Evolutionary conservation across 768 basidiomycete genomes (phyloP).

Genomic region (Macrolepiota albuminosa): DNA sequence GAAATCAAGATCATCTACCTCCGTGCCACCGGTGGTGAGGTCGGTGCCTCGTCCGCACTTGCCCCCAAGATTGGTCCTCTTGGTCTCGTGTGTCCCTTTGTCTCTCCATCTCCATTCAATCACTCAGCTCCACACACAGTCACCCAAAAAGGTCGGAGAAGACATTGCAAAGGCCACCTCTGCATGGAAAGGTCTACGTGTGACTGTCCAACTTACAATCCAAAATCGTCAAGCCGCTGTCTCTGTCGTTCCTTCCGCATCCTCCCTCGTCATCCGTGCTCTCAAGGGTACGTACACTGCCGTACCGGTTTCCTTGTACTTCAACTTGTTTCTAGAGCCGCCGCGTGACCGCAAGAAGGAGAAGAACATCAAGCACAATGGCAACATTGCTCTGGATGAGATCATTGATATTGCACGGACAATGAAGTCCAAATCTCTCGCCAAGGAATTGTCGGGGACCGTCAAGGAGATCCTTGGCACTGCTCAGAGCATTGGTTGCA

Average conservation of each 20-base stretch:
- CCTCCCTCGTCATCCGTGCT: conserved; percentile 94
- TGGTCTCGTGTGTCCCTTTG: conserved; percentile 73
- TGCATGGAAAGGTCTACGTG: conserved; percentile 99
- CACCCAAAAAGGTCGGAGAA: conserved; percentile 99
- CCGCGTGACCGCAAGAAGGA: conserved; percentile 99
- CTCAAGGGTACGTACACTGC: conserved; percentile 79
- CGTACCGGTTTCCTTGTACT: background rate
- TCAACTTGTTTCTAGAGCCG: conserved; percentile 58
- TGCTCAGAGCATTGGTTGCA: conserved; percentile 95
- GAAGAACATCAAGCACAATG: conserved; percentile 99
- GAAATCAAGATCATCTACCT: conserved; percentile 99
- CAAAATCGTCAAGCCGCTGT: conserved; percentile 99
- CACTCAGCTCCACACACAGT: conserved; percentile 44
- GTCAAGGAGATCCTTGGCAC: conserved; percentile 99
- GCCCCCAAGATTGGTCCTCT: conserved; percentile 99
- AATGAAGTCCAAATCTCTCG: conserved; percentile 91
- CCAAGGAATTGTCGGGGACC: conserved; percentile 84
- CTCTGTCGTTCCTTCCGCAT: conserved; percentile 94
- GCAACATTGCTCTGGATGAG: conserved; percentile 91
- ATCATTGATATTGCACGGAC: conserved; percentile 94
- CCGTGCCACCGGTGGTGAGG: conserved; percentile 97
- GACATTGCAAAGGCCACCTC: conserved; percentile 99
- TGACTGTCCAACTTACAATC: conserved; percentile 98
- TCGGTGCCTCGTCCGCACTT: conserved; percentile 96
- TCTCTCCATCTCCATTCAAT: conserved; percentile 11